Evolutionary conservation across 805 yeast species (phyloP).

Genomic region (Saccharomycopsis oosterbeekiorum): DNA sequence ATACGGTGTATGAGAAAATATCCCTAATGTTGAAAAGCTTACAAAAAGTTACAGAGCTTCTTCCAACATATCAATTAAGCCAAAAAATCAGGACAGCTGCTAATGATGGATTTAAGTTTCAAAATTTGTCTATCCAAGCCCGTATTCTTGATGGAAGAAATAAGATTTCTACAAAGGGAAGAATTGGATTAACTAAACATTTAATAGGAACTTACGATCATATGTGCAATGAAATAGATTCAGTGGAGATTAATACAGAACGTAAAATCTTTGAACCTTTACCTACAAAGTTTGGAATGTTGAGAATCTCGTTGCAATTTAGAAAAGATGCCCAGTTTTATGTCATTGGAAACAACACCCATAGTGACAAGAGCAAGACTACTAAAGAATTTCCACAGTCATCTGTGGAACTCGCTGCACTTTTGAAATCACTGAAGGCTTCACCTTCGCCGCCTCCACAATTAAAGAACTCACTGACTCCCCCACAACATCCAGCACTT

Average conservation of each 20-base stretch:
- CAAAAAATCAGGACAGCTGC: not conserved
- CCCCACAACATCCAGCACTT: not conserved
- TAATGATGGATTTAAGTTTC: slow-evolving; percentile 15
- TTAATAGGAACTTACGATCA: slow-evolving; percentile 34
- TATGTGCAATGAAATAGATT: slow-evolving; percentile 27
- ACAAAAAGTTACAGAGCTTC: slow-evolving; percentile 50
- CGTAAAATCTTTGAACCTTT: slow-evolving; percentile 63
- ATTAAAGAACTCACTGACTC: not conserved
- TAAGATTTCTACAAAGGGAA: slow-evolving; percentile 70
- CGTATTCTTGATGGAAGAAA: slow-evolving; percentile 67
- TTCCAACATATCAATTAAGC: slow-evolving; percentile 48
- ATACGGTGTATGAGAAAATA: slow-evolving; percentile 58
- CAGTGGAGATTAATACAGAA: slow-evolving; percentile 39
- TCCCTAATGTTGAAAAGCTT: slow-evolving; percentile 65
- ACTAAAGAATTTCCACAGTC: not conserved
- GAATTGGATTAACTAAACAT: slow-evolving; percentile 73
- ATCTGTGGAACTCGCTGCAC: not conserved
- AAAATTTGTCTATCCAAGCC: slow-evolving; percentile 40
- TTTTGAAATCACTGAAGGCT: not conserved
- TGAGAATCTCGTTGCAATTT: slow-evolving; percentile 70
- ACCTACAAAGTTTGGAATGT: slow-evolving; percentile 62
- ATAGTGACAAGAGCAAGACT: not conserved
- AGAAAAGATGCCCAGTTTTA: slow-evolving; percentile 62
- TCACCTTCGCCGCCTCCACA: not conserved
- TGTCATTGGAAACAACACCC: slow-evolving; percentile 29